phyloP scores from a whole-genome alignment of 805 yeast genomes.

The Nakazawaea pomicola region DNA sequence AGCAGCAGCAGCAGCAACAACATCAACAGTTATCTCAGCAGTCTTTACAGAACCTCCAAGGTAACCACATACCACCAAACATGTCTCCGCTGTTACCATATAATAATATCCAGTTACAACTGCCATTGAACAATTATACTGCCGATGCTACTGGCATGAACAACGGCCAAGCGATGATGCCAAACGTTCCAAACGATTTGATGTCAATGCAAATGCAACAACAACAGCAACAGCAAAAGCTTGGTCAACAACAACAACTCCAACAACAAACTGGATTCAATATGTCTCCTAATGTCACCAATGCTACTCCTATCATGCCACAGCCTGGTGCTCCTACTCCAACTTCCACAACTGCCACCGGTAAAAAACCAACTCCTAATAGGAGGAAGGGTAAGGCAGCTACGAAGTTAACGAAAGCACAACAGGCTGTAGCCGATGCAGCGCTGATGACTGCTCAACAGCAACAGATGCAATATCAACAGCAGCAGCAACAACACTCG shows the following conservation, averaged over 20 bases:
- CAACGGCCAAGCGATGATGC: constrained; percentile 10
- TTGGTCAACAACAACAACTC: constrained; percentile 21
- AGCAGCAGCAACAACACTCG: constrained; percentile 5
- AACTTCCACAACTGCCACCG: constrained; percentile 9
- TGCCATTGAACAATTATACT: constrained; percentile 1
- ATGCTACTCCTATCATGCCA: constrained; percentile 2
- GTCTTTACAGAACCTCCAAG: constrained; percentile 16
- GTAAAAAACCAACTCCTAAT: constrained; percentile 18
- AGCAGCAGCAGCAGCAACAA: too few relatives aligned
- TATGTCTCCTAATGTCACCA: background rate
- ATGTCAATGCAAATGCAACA: constrained; percentile 13
- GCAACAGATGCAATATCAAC: constrained; percentile 16
- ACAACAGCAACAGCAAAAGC: constrained; percentile 28
- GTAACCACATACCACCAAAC: constrained; percentile 6
- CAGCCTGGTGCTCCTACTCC: constrained; percentile 12
- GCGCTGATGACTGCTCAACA: constrained; percentile 8
- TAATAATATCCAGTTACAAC: constrained; percentile 2
- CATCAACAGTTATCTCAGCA: constrained; percentile 22
- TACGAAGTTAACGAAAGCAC: constrained; percentile 13
- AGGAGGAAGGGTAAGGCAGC: constrained; percentile 19
- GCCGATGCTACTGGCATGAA: background rate
- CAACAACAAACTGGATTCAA: constrained; percentile 25
- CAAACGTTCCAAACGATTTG: constrained; percentile 3
- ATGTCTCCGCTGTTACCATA: background rate
- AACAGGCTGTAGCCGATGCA: constrained; percentile 7